Evolutionary conservation across 2,329 filamentous ascomycete genomes (phyloP), one percentile per base, ranked within the genome.

Genomic region (Rhynchosporium graminicola): DNA sequence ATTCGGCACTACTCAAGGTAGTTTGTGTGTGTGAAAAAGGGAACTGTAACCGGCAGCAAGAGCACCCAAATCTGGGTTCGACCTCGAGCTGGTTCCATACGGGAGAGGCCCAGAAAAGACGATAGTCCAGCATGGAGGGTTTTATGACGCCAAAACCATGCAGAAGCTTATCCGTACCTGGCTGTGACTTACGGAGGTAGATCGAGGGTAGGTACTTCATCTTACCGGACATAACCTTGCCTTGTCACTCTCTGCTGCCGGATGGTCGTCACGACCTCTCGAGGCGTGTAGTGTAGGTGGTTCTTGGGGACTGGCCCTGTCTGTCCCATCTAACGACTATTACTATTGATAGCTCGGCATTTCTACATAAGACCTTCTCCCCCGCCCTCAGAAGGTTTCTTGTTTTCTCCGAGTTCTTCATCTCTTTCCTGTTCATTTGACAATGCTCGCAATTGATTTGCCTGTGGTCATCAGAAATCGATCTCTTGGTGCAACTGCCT

Each of bases 91-190:
- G 38, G 57, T 31, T 40, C 20, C 12, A 29, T 42, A 20, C 20
- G 20, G 20, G 20, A 20, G 20, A 20, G 28, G 29, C 29, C 51
- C 51, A 54, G 56, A 38, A 31, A n/a, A 40, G 40, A 36, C 9
- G 33, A 57, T 57, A 45, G 54, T 43, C 40, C 33, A 61, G 59
- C 48, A 42, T 62, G 62, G 59, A 64, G 54, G 57, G 62, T 66
- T 66, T 68, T 62, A 66, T 65, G 66, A 68, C 68, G 66, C 62
- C 67, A 65, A 66, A 64, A 64, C 59, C 57, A 65, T 64, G 63
- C 64, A 58, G 62, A 61, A 56, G 59, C 51, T 56, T 50, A 58
- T 58, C 56, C 43, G 56, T 58, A 8, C 45, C 40, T 33, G 54
- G 54, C 54, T 57, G 38, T 42, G 20, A 20, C 43, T 26, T 52